Evolutionary conservation across 2,329 filamentous ascomycete genomes (phyloP).

Genomic region (Diplodia intermedia): DNA sequence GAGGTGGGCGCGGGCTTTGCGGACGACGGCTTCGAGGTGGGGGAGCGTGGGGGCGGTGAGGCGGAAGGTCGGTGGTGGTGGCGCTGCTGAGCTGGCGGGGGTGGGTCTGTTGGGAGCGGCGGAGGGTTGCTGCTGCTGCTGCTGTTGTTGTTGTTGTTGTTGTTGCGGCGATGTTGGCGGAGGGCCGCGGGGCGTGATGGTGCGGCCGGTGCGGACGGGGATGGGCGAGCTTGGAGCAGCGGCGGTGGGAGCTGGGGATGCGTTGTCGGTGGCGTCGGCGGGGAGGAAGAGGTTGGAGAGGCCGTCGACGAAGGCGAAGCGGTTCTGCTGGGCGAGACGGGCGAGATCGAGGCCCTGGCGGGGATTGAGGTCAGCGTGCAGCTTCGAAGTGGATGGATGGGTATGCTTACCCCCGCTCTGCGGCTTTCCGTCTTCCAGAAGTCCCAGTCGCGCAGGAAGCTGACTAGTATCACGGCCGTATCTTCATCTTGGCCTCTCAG

Average conservation of each 20-base stretch:
- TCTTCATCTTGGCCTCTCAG: conserved; percentile 35
- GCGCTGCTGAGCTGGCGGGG: neutral
- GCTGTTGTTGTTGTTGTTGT: neutral
- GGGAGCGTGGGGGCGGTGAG: conserved; percentile 42
- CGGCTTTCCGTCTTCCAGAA: conserved; percentile 79
- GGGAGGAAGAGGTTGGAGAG: conserved; percentile 64
- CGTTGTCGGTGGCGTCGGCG: conserved; percentile 25
- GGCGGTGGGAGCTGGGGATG: neutral
- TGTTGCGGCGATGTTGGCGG: neutral
- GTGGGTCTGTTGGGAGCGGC: conserved; percentile 14
- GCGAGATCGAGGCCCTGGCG: conserved; percentile 73
- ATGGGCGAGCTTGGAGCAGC: neutral
- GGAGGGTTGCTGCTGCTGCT: neutral
- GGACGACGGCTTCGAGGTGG: conserved; percentile 40
- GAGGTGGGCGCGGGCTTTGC: conserved; percentile 39
- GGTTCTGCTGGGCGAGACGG: conserved; percentile 61
- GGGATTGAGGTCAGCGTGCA: conserved; percentile 5
- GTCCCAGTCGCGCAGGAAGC: conserved; percentile 77
- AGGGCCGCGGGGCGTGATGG: conserved; percentile 32
- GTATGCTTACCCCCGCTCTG: conserved; percentile 64
- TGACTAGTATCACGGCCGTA: conserved; percentile 71
- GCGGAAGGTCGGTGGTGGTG: conserved; percentile 31
- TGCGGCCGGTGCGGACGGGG: conserved; percentile 33
- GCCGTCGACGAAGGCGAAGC: conserved; percentile 78
- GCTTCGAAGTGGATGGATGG: neutral